These are phyloP conservation scores for Sporothrix phasma DNA, from an alignment of 2,329 filamentous ascomycete species.

Conservation along the genomic window DNA sequence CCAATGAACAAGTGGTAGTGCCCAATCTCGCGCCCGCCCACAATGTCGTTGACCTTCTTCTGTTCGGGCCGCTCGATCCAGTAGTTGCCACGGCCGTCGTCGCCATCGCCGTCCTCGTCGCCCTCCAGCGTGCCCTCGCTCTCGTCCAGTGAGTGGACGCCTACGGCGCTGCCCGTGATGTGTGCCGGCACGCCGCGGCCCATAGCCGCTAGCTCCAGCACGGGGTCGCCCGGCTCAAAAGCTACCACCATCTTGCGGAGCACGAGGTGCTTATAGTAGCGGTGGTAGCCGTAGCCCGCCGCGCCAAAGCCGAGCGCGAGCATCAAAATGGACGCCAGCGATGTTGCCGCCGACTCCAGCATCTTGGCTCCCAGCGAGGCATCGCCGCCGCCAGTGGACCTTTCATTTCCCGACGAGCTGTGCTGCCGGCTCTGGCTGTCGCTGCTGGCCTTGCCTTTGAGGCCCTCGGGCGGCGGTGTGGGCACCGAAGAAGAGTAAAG, in stretches of 20 bases:
- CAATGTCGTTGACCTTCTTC: conserved; percentile 67
- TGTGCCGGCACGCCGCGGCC: conserved; percentile 42
- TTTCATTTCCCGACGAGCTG: neutral
- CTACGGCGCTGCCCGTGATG: conserved; percentile 16
- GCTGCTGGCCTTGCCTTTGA: neutral
- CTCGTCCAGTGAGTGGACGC: conserved; percentile 22
- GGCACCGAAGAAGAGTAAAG: neutral
- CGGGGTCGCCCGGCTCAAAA: conserved; percentile 85
- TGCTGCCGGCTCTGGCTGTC: neutral
- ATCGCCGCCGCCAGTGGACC: neutral
- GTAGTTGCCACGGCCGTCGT: conserved; percentile 36
- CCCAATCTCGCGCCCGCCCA: conserved; percentile 60
- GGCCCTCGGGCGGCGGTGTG: neutral
- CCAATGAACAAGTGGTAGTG: conserved; percentile 89
- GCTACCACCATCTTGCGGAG: conserved; percentile 88
- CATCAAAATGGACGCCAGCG: conserved; percentile 63
- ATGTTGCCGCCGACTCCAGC: conserved; percentile 64
- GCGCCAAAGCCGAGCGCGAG: conserved; percentile 54
- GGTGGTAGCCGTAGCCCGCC: conserved; percentile 70
- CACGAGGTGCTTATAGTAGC: conserved; percentile 79
- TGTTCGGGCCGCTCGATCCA: conserved; percentile 87
- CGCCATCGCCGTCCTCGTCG: neutral
- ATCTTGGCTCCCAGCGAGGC: conserved; percentile 47
- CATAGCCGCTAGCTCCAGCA: conserved; percentile 66
- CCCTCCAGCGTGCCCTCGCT: conserved; percentile 23